A percentile compares a stretch with the other conserved stretches of the same genome.
Conservation (phyloP, 2,329 filamentous ascomycete genomes). For the Sporothrix schenckii region DNA sequence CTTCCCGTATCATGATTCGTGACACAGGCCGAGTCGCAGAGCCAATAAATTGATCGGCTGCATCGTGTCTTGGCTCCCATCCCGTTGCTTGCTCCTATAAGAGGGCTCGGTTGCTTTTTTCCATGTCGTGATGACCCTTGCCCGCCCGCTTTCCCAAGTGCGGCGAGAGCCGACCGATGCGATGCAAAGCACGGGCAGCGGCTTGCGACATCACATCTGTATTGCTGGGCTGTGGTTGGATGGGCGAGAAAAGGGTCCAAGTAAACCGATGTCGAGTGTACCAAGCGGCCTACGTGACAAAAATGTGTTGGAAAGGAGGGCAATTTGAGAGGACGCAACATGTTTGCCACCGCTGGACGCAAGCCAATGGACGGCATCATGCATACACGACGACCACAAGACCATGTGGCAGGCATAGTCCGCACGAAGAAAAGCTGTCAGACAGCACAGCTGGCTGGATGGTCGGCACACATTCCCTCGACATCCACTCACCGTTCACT, state of each 20-base stretch:
- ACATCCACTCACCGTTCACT: constrained; percentile 12
- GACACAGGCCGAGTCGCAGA: not conserved
- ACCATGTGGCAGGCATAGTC: constrained; percentile 22
- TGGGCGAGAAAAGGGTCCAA: not conserved
- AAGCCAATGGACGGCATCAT: not conserved
- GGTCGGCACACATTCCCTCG: constrained; percentile 12
- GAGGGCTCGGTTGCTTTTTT: not conserved
- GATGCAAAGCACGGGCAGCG: constrained; percentile 26
- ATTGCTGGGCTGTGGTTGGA: constrained; percentile 11
- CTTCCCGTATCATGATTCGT: constrained; percentile 10
- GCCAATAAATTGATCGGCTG: constrained; percentile 3
- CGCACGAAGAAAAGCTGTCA: constrained; percentile 1
- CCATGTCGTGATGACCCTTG: not conserved
- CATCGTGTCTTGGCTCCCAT: constrained; percentile 6
- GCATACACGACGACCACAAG: constrained; percentile 19
- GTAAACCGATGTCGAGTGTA: not conserved
- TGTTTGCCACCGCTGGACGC: not conserved
- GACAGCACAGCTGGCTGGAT: not conserved
- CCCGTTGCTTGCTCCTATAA: not conserved
- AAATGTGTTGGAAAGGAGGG: not conserved
- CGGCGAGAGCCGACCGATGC: constrained; percentile 24
- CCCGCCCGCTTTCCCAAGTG: not conserved
- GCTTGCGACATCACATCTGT: constrained; percentile 25
- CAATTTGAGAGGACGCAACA: not conserved
- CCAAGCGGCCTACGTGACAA: not conserved